A percentile compares a stretch with the other conserved stretches of the same genome.
These are phyloP conservation scores for Fraxinus sp. DNA, from an alignment of 305 asterid species.

Conservation along the genomic window DNA sequence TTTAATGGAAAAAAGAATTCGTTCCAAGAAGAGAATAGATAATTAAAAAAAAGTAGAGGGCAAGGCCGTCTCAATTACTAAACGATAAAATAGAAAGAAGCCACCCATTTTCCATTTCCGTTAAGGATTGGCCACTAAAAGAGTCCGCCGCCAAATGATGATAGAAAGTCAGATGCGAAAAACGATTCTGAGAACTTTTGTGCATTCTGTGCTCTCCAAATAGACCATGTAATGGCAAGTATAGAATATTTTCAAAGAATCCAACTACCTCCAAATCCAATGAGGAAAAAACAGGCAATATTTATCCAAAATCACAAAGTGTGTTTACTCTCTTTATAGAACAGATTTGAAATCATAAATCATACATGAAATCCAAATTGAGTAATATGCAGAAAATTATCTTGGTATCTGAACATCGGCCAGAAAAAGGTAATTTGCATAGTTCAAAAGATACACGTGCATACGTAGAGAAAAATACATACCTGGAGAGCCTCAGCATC, in stretches of 20 bases:
- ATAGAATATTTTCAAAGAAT: background rate
- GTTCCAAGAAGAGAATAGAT: background rate
- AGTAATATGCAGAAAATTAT: slow-evolving; percentile 1
- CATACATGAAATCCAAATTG: background rate
- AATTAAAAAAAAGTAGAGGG: background rate
- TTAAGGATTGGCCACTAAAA: background rate
- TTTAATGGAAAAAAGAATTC: background rate
- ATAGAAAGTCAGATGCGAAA: background rate
- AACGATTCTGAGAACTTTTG: background rate
- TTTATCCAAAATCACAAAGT: background rate
- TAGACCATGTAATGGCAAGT: background rate
- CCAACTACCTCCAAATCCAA: background rate
- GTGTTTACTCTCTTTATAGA: background rate
- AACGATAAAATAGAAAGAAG: background rate
- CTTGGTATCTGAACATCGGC: slow-evolving; percentile 7
- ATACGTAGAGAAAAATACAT: slow-evolving; percentile 25
- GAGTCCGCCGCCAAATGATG: background rate
- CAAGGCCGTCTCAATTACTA: background rate
- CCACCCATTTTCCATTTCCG: slow-evolving; percentile 7
- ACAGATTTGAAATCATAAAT: background rate
- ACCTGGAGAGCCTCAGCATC: slow-evolving; percentile 98
- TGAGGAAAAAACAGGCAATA: background rate
- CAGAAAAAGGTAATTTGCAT: background rate
- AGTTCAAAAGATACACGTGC: slow-evolving; percentile 7
- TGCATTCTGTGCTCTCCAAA: background rate